phyloP scores from a whole-genome alignment of 768 basidiomycete genomes.

The Panaeolus cyanescens region DNA sequence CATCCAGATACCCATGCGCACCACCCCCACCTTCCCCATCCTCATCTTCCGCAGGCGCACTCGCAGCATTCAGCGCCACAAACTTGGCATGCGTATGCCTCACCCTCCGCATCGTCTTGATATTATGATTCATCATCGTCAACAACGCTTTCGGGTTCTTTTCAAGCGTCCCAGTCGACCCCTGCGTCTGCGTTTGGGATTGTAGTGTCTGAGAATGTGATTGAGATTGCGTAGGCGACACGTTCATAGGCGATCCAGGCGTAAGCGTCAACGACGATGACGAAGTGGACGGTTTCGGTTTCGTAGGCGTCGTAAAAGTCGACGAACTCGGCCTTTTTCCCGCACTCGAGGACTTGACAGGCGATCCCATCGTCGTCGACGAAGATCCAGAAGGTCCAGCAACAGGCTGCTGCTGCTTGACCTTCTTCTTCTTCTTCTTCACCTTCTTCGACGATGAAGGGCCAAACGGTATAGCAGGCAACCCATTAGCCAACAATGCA shows the following conservation, averaged over 20 bases:
- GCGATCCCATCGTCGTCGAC: neutral
- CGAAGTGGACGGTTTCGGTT: neutral
- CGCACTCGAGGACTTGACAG: neutral
- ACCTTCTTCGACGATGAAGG: conserved; percentile 30
- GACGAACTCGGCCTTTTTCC: neutral
- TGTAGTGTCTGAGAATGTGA: conserved; percentile 4
- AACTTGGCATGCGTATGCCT: conserved; percentile 75
- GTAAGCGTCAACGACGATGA: neutral
- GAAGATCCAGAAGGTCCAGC: neutral
- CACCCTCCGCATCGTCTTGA: conserved; percentile 72
- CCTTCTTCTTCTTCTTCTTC: conserved; percentile 13
- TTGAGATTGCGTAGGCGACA: conserved; percentile 4
- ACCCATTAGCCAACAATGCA: conserved; percentile 60
- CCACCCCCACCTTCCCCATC: conserved; percentile 37
- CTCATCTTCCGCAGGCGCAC: conserved; percentile 32
- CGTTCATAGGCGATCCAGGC: neutral
- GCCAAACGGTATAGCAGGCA: conserved; percentile 54
- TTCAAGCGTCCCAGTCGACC: neutral
- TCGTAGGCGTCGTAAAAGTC: neutral
- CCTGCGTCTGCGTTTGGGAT: neutral
- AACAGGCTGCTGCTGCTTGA: neutral
- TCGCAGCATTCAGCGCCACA: conserved; percentile 49
- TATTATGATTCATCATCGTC: conserved; percentile 74
- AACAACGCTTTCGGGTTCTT: conserved; percentile 53
- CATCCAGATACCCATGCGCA: conserved; percentile 29